Evolutionary conservation across 495 filamentous ascomycete genomes (phyloP).

Genomic region (Hyaloscypha bicolor): DNA sequence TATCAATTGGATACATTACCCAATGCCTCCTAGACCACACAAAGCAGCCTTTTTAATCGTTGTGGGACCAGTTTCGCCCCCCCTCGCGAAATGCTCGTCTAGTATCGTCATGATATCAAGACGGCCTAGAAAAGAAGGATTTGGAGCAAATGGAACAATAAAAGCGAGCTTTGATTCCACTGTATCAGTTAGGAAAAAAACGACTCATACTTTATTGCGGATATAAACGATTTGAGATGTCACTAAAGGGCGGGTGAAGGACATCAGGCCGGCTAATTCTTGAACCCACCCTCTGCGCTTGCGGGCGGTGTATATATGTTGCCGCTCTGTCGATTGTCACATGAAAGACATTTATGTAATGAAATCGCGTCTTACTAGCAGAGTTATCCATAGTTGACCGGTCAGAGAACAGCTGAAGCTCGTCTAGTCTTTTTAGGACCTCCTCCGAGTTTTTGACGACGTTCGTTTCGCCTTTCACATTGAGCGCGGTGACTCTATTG

Average conservation of each 20-base stretch:
- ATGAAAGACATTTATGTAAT: background rate
- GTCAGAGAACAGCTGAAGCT: background rate
- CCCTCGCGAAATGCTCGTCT: conserved; percentile 23
- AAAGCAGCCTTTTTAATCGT: background rate
- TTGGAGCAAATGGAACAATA: conserved; percentile 36
- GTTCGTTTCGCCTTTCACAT: background rate
- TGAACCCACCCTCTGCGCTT: background rate
- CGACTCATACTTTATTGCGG: background rate
- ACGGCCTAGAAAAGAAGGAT: conserved; percentile 45
- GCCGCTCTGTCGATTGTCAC: background rate
- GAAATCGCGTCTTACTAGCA: background rate
- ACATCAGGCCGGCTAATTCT: background rate
- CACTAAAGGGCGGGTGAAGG: background rate
- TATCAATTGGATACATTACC: conserved; percentile 34
- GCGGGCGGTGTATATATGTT: too few relatives aligned
- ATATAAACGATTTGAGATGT: background rate
- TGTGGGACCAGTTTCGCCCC: background rate
- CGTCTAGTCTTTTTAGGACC: background rate
- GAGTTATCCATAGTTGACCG: background rate
- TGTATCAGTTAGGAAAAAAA: background rate
- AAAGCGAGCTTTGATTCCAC: conserved; percentile 6
- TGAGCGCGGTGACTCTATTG: background rate
- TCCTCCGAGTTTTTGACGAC: background rate
- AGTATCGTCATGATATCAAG: conserved; percentile 39
- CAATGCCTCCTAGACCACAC: conserved; percentile 47